Percentiles rank a stretch among this genome's conserved stretches.
Conservation (phyloP, 129 eudicot genomes). For the Flaveria trinervia region DNA sequence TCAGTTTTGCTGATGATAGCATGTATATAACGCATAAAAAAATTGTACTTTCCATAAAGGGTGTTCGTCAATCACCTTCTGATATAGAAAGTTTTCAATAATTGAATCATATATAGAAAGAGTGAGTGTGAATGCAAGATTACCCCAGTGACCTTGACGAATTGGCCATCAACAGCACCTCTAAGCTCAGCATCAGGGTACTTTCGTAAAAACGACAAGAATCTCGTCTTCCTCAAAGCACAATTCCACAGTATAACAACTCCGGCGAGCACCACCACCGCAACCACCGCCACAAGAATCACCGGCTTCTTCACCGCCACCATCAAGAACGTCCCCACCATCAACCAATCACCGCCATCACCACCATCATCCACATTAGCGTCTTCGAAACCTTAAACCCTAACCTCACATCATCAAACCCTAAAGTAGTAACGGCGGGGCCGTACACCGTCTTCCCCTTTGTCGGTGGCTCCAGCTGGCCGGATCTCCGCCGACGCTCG, state of each 20-base stretch:
- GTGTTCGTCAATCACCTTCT: too few relatives aligned
- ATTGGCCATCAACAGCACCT: slow-evolving; percentile 94
- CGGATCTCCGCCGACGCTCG: slow-evolving; percentile 62
- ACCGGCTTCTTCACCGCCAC: slow-evolving; percentile 77
- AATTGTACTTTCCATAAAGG: slow-evolving; percentile 8
- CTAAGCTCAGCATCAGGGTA: slow-evolving; percentile 91
- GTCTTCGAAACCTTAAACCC: slow-evolving; percentile 75
- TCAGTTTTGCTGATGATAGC: too few relatives aligned
- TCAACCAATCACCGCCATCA: slow-evolving; percentile 69
- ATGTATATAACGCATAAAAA: neutral
- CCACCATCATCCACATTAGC: slow-evolving; percentile 80
- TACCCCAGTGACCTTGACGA: slow-evolving; percentile 98
- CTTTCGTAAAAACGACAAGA: slow-evolving; percentile 48
- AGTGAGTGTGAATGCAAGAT: neutral
- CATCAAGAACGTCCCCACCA: slow-evolving; percentile 71
- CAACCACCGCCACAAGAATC: slow-evolving; percentile 54
- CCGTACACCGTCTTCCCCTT: slow-evolving; percentile 64
- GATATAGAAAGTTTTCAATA: too few relatives aligned
- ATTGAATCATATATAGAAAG: too few relatives aligned
- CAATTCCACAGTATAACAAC: slow-evolving; percentile 54
- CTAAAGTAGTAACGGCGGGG: slow-evolving; percentile 65
- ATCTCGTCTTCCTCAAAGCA: slow-evolving; percentile 46
- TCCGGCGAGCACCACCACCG: slow-evolving; percentile 38
- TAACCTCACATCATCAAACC: slow-evolving; percentile 50
- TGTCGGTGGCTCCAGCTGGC: slow-evolving; percentile 47